Percentiles rank a stretch among this genome's conserved stretches.
Conservation (phyloP, 306 rosid genomes). For the Mucuna pruriens region DNA sequence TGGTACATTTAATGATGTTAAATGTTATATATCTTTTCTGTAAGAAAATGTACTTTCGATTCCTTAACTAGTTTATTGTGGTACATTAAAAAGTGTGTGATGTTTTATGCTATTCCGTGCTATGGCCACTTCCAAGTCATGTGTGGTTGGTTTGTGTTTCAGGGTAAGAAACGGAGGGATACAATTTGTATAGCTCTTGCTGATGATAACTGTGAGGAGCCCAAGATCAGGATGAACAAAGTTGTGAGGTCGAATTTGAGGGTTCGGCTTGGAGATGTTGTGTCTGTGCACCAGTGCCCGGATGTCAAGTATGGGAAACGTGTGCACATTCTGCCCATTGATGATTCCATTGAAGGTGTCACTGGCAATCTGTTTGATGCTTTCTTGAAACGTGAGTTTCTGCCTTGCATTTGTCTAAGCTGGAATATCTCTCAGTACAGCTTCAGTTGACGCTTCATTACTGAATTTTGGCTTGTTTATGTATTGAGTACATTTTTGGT, state of each 20-base stretch:
- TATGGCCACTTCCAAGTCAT: background rate
- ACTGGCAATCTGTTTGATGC: conserved; percentile 64
- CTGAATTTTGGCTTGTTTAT: conserved; percentile 3
- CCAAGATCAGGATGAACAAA: conserved; percentile 59
- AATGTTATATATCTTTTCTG: background rate
- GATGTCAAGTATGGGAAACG: conserved; percentile 64
- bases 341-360: conserved; percentile 61
- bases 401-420: background rate
- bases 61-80: no score
- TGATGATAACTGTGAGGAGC: conserved; percentile 58
- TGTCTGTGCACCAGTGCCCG: conserved; percentile 60
- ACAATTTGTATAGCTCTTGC: conserved; percentile 62
- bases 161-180: conserved; percentile 66
- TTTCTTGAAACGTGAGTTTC: conserved; percentile 60
- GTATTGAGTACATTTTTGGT: background rate
- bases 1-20: background rate
- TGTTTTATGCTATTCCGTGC: background rate
- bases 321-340: conserved; percentile 58
- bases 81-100: no score
- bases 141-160: conserved; percentile 27
- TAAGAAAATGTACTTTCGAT: background rate
- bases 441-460: background rate
- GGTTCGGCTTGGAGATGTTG: conserved; percentile 66
- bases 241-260: conserved; percentile 63
- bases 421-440: background rate